Conservation (phyloP, 768 basidiomycete genomes). For the Naematelia aurantialba region DNA sequence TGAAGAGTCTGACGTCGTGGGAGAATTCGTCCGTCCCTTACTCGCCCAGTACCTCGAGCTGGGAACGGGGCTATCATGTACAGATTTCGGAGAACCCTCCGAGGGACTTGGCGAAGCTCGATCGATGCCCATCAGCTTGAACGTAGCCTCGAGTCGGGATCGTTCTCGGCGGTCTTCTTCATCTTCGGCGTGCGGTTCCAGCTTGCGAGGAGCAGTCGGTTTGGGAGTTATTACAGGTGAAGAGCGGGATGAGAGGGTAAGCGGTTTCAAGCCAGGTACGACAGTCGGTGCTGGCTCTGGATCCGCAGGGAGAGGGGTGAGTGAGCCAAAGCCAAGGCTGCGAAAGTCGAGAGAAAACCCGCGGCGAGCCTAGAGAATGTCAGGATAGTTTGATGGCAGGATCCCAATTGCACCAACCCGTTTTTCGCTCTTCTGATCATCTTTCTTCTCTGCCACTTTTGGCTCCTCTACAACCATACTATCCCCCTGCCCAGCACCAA, state of each 20-base stretch:
- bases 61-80: background rate
- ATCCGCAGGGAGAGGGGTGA: background rate
- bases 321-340: slow-evolving; percentile 38
- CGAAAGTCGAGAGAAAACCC: slow-evolving; percentile 48
- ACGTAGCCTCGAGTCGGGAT: slow-evolving; percentile 79
- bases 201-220: slow-evolving; percentile 59
- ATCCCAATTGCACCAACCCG: slow-evolving; percentile 37
- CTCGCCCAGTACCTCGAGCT: background rate
- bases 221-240: slow-evolving; percentile 8
- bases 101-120: background rate
- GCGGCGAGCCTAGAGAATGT: slow-evolving; percentile 29
- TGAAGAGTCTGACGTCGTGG: background rate
- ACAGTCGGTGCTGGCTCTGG: background rate
- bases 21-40: background rate
- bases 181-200: slow-evolving; percentile 75
- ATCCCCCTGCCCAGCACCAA: background rate
- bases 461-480: slow-evolving; percentile 1
- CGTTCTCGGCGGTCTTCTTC: slow-evolving; percentile 85
- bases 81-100: background rate
- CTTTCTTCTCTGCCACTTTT: slow-evolving; percentile 3
- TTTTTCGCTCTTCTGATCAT: slow-evolving; percentile 34
- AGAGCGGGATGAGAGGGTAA: slow-evolving; percentile 8
- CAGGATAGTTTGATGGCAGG: slow-evolving; percentile 1
- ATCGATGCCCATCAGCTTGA: slow-evolving; percentile 91
- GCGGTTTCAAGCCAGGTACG: slow-evolving; percentile 9